Evolutionary conservation across 176 grass and related monocot species (phyloP), one percentile per base, ranked within the genome.

Genomic region (Typha latifolia): DNA sequence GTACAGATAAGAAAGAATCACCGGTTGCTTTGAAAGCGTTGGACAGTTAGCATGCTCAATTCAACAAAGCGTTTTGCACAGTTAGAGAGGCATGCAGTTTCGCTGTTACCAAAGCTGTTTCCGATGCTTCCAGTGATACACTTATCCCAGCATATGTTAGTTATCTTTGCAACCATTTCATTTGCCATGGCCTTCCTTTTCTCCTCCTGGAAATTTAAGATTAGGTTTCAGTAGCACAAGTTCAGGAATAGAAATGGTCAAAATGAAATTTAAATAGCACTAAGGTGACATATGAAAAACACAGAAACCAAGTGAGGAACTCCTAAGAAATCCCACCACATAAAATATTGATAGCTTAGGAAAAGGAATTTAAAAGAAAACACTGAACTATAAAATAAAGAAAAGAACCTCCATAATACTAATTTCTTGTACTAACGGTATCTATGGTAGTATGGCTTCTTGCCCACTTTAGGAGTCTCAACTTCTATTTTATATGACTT

Each of bases 111-210:
- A 53, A 96, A 85, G 86, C 84, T 90, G 62, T 73, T 90, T 29
- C 86, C 86, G 0, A 86, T 70, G 66, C 83, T 86, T 26, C 90
- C 80, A 1, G 82, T 94, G 50, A 95, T 62, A 62, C 90, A 95
- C 52, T 87, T 95, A 64, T 90, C 91, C 91, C 91, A 95, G 80
- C 91, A 95, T 32, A 72, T 63, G 16, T 74, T 67, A 5, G 86
- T 90, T n/a, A 95, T 24, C 71, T 95, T 90, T 1, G 86, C 86
- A 20, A 90, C 67, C 18, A 90, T 27, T 78, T 95, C 84, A 34
- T 86, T 90, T 15, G 61, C 48, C 73, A 85, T 49, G 1, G 86
- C 91, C 81, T 87, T 95, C 48, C 18, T 81, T 48, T 74, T 84
- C 75, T 95, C 91, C 72, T 86, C 84, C 86, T 95, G 73, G 68